phyloP scores from a whole-genome alignment of 176 grass and related monocot genomes.

The Aechmea fasciata region DNA sequence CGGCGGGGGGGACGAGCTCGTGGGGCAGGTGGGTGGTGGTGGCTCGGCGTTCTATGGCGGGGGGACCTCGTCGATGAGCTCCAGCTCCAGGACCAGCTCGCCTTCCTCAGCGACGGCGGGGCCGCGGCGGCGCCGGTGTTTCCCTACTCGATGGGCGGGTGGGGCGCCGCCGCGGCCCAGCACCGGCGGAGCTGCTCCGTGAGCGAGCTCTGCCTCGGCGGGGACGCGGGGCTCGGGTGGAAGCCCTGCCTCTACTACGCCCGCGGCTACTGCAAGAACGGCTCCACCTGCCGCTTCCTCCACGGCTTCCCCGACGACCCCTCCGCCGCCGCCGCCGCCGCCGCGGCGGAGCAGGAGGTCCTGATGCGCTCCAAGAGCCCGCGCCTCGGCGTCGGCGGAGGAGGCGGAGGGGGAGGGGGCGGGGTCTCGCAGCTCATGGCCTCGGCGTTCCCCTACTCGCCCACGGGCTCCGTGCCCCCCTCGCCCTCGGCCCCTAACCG shows the following conservation, averaged over 20 bases:
- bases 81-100: constrained; percentile 31
- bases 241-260: constrained; percentile 21
- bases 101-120: constrained; percentile 16
- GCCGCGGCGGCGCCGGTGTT: too few relatives aligned
- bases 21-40: constrained; percentile 17
- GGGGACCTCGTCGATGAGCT: constrained; percentile 47
- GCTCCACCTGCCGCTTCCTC: constrained; percentile 17
- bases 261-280: constrained; percentile 21
- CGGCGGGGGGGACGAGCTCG: constrained; percentile 14
- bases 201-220: background rate
- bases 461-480: constrained; percentile 46
- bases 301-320: constrained; percentile 11
- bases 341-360: constrained; percentile 37
- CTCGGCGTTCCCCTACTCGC: constrained; percentile 54
- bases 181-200: constrained; percentile 3
- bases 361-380: constrained; percentile 33
- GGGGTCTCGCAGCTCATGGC: constrained; percentile 43
- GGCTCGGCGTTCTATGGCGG: constrained; percentile 31
- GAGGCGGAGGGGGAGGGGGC: background rate
- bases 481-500: constrained; percentile 22
- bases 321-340: constrained; percentile 8
- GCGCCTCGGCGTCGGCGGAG: too few relatives aligned
- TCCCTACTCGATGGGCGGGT: background rate
- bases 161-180: background rate
- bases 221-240: constrained; percentile 11